Base-by-base conservation (phyloP, 1,139 yeast genomes). In the Candida labiduridarum region DNA sequence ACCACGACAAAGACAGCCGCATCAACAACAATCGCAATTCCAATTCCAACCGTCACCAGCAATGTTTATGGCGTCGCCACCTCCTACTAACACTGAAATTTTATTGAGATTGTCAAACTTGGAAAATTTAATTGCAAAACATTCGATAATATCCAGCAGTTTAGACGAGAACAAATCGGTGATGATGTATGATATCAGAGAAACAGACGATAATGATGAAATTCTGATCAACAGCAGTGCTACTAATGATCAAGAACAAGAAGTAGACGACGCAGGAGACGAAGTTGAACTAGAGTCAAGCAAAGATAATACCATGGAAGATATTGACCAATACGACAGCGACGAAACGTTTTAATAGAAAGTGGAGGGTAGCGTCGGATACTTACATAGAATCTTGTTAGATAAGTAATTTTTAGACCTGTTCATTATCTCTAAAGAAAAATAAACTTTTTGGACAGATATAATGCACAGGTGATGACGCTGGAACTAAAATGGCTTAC, bases 101-200 rank as follows among this genome's bases (percentile, higher is more conserved):
- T 27, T 56, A 27, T 25, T 45, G 7, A 41, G 56, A 40, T 47
- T 56, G 19, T 18, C 45, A 8, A 45, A 46, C 29, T 39, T 56
- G 25, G 57, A 56, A 35, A 27, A 19, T 10, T 22, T 51, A 19
- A 10, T 52, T 22, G 29, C 42, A 30, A 49, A 48, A 39, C 50
- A 42, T 12, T 34, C 30, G 19, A 9, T 25, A n/a, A 36, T 45
- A 15, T 41, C 48, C 3, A 45, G 22, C n/a, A 50, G 47, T 41
- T 33, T 41, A 10, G 52, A 45, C 10, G 47, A 45, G 31, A 45
- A 22, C n/a, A 49, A 41, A 29, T 44, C 51, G 18, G 41, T 51
- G 8, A 34, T 43, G 48, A 59, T 59, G 39, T 64, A 64, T 50
- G 59, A 63, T 42, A 64, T 66, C n/a, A 52, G 57, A 16, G 69